Evolutionary conservation across 192 early-diverging fungal species (phyloP).

Genomic region (Linnemannia hyalina): DNA sequence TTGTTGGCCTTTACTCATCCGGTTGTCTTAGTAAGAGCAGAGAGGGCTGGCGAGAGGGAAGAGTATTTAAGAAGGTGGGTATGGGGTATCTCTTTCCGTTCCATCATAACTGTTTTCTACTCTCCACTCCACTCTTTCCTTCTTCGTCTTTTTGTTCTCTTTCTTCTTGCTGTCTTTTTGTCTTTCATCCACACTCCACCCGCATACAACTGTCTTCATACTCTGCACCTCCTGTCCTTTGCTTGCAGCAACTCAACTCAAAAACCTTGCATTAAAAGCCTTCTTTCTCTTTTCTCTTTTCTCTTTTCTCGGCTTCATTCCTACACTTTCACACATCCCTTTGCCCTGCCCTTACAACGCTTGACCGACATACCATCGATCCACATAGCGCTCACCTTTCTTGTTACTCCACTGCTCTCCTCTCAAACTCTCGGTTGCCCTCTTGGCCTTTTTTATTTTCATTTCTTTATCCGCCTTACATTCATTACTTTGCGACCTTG

Average conservation of each 20-base stretch:
- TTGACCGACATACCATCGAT: background rate
- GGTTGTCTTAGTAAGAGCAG: background rate
- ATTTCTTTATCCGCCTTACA: background rate
- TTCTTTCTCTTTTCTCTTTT: background rate
- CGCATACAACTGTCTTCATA: no score
- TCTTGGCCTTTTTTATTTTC: background rate
- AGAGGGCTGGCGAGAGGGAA: background rate
- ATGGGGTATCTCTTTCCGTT: no score
- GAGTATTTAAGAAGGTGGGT: background rate
- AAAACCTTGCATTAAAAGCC: slow-evolving; percentile 13
- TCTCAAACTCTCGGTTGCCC: background rate
- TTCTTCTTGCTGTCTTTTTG: background rate
- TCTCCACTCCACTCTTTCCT: no score
- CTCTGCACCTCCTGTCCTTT: background rate
- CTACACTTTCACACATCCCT: background rate
- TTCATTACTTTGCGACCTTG: no score
- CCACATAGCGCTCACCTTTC: background rate
- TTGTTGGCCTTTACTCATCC: background rate
- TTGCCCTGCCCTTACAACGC: background rate
- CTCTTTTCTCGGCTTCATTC: background rate
- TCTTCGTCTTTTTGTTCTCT: no score
- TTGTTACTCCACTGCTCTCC: slow-evolving; percentile 6
- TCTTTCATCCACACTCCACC: no score
- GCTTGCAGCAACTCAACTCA: background rate
- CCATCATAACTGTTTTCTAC: no score